A percentile compares a stretch with the other conserved stretches of the same genome.
phyloP scores from a whole-genome alignment of 495 filamentous ascomycete species.

The Penicillium soppii region DNA sequence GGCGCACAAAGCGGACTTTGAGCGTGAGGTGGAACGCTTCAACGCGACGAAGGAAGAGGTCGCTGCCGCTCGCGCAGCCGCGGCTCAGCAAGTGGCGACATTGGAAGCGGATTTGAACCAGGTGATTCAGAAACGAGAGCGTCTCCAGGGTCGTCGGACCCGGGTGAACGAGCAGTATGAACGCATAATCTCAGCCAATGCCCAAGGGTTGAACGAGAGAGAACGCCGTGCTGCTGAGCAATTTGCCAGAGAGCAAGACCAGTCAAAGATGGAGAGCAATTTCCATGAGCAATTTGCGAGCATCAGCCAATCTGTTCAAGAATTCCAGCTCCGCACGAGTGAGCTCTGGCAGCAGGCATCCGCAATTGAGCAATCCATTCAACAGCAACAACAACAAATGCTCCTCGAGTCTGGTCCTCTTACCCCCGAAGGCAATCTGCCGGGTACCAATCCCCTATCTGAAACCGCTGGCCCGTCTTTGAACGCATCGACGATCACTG shows the following conservation, averaged over 20 bases:
- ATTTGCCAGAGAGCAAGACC: slow-evolving; percentile 62
- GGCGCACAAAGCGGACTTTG: slow-evolving; percentile 58
- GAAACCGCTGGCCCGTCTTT: slow-evolving; percentile 28
- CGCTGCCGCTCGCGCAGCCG: slow-evolving; percentile 58
- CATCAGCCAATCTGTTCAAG: slow-evolving; percentile 46
- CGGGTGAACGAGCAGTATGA: slow-evolving; percentile 79
- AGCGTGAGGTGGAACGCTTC: slow-evolving; percentile 62
- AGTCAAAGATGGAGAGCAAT: slow-evolving; percentile 53
- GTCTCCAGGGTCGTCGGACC: slow-evolving; percentile 69
- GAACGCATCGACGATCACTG: slow-evolving; percentile 27
- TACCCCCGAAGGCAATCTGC: slow-evolving; percentile 50
- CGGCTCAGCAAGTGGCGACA: slow-evolving; percentile 61
- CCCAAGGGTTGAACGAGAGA: slow-evolving; percentile 69
- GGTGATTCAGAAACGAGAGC: slow-evolving; percentile 73
- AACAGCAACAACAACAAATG: slow-evolving; percentile 45
- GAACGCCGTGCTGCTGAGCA: slow-evolving; percentile 70
- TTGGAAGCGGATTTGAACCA: slow-evolving; percentile 66
- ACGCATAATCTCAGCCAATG: slow-evolving; percentile 73
- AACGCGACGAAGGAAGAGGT: slow-evolving; percentile 59
- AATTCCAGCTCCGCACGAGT: slow-evolving; percentile 46
- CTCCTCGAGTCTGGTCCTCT: slow-evolving; percentile 45
- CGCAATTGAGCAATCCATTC: slow-evolving; percentile 46
- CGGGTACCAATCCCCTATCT: slow-evolving; percentile 43
- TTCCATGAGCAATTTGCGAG: slow-evolving; percentile 47
- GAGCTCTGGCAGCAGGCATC: slow-evolving; percentile 50